These are phyloP conservation scores for Solanum phureja DNA, from an alignment of 257 asterid genomes.

Conservation along the genomic window DNA sequence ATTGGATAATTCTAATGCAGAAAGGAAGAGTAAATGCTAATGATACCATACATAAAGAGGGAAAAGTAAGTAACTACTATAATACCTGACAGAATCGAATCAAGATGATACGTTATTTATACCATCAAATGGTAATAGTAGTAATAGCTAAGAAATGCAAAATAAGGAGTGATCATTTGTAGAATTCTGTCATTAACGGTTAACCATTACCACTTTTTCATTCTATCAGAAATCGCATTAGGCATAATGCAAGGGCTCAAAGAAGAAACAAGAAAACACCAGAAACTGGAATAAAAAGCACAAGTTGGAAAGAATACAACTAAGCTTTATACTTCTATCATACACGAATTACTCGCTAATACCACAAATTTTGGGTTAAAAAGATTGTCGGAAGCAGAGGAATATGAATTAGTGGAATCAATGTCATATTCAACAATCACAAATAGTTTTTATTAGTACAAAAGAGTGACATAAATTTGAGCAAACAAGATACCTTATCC, in stretches of 20 bases:
- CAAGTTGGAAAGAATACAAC: background rate
- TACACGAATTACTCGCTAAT: background rate
- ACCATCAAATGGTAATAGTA: background rate
- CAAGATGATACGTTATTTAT: background rate
- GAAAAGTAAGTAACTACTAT: background rate
- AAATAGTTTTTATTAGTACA: background rate
- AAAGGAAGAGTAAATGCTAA: background rate
- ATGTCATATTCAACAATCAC: background rate
- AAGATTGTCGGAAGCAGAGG: background rate
- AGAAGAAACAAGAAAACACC: background rate
- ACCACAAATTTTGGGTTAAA: background rate
- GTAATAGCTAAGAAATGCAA: background rate
- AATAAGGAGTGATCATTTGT: background rate
- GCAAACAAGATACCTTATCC: constrained; percentile 29
- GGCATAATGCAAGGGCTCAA: background rate
- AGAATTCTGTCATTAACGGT: background rate
- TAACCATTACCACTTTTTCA: background rate
- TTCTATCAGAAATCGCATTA: background rate
- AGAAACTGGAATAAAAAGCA: background rate
- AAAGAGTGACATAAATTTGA: background rate
- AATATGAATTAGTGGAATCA: background rate
- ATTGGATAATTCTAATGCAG: background rate
- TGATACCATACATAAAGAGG: background rate
- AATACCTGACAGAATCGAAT: background rate
- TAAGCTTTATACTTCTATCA: background rate